Percentiles rank a stretch among this genome's conserved stretches.
phyloP scores from a whole-genome alignment of 2,329 filamentous ascomycete species.

The Colletotrichum chrysophilum region DNA sequence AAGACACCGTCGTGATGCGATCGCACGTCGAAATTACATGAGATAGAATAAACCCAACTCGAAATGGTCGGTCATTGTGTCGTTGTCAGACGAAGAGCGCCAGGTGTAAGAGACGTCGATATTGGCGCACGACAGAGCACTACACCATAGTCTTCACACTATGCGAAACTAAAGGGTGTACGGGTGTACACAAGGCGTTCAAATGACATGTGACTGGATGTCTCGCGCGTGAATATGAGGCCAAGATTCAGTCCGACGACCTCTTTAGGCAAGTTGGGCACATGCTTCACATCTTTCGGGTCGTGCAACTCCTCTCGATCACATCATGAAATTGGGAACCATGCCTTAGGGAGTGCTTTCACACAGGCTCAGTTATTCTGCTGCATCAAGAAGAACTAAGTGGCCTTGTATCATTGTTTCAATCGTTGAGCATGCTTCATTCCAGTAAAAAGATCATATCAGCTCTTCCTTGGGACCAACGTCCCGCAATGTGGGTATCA shows the following conservation, averaged over 20 bases:
- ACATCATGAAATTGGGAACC: neutral
- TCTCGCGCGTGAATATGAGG: neutral
- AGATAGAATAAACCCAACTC: neutral
- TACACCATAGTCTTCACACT: neutral
- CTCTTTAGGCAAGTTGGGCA: neutral
- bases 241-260: neutral
- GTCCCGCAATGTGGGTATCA: neutral
- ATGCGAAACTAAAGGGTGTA: neutral
- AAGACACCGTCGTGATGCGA: neutral
- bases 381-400: accelerated
- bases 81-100: neutral
- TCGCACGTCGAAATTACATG: too few species aligned
- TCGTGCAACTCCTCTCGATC: neutral
- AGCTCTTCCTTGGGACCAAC: neutral
- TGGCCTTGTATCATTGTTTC: neutral
- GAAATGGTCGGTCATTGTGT: neutral
- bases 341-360: neutral
- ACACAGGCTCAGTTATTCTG: accelerated
- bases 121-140: neutral
- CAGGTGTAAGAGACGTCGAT: neutral
- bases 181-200: too few species aligned
- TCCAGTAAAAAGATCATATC: neutral
- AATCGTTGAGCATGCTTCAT: neutral
- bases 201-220: accelerated
- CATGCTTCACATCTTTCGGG: neutral